Base-by-base conservation (phyloP, 2,329 filamentous ascomycete species). In the Rhynchosporium graminicola region DNA sequence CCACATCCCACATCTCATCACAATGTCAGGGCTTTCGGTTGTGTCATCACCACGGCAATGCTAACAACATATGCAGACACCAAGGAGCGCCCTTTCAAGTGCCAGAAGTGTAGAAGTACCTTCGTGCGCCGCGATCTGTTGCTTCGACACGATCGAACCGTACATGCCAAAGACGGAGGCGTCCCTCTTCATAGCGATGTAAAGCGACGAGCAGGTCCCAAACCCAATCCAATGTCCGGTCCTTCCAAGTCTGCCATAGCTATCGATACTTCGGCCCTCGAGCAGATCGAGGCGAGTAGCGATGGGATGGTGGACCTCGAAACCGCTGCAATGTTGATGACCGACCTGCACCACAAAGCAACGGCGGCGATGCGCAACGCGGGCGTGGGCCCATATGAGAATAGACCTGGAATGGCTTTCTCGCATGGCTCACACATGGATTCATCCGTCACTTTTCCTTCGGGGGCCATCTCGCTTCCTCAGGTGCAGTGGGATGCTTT, bases 31-130 rank as follows among this genome's bases (percentile, higher is more conserved):
- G 47, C 46, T 50, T 31, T 4, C 58, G 48, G 42, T 63, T 20
- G 43, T 57, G 31, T 40, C 8, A 31, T 59, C 42, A 36, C 55
- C 29, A 47, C 28, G 29, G 52, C 28, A 13, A 26, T 52, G 46
- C 55, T 63, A 43, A 65, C 55, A 46, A 46, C 66, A 65, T 63
- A 55, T 62, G 65, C 77, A 98, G 94, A 98, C 78, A 99, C 95
- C 68, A 99, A 99, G 80, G 95, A 98, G 79, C 89, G 95, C 67
- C 95, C 95, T 43, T 99, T 99, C 84, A 98, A 98, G 78, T 99
- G 95, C 79, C 84, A 92, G 81, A 99, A 99, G 81, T 99, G 95
- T 79, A 86, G 93, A 74, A 97, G 93, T 82, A 99, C 95, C 65
- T 99, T 99, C 76, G 95, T 99, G 72, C 91, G 95, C 76, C 91